Conservation (phyloP, 179 eudicot species). For the Drosera spatulata region DNA sequence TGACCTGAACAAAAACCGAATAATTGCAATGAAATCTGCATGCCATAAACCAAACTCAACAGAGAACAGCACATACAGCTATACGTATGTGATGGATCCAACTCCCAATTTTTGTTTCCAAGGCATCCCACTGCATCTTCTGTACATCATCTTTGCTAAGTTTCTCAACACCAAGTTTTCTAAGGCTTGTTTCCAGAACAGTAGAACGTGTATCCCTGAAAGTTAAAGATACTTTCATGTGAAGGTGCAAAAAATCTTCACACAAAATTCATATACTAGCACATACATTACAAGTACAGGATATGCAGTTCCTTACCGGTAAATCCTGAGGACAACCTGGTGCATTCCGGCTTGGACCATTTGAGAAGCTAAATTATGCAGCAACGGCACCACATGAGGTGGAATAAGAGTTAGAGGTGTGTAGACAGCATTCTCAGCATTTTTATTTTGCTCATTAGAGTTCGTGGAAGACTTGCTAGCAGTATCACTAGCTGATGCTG, state of each 20-base stretch:
- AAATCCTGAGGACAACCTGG: slow-evolving; percentile 72
- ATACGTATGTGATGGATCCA: slow-evolving; percentile 77
- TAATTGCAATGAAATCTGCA: neutral
- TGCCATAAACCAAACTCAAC: no score
- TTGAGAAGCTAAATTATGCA: slow-evolving; percentile 85
- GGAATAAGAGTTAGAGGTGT: slow-evolving; percentile 83
- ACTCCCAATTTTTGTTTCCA: slow-evolving; percentile 70
- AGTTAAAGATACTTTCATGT: neutral
- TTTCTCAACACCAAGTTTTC: slow-evolving; percentile 62
- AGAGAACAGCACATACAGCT: slow-evolving; percentile 26
- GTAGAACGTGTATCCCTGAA: slow-evolving; percentile 55
- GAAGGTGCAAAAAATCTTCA: no score
- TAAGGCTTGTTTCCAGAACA: slow-evolving; percentile 54
- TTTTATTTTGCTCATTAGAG: slow-evolving; percentile 26
- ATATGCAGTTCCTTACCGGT: slow-evolving; percentile 36
- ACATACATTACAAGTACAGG: no score
- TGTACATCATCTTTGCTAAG: slow-evolving; percentile 74
- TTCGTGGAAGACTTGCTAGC: slow-evolving; percentile 36
- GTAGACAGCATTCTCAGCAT: slow-evolving; percentile 63
- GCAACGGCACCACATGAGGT: slow-evolving; percentile 74
- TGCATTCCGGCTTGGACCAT: slow-evolving; percentile 89
- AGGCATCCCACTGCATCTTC: slow-evolving; percentile 74
- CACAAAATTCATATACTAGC: no score
- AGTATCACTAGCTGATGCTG: slow-evolving; percentile 4
- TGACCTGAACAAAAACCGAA: slow-evolving; percentile 28